A percentile compares a stretch with the other conserved stretches of the same genome.
These are phyloP conservation scores for Emergomyces africanus DNA, from an alignment of 2,329 filamentous ascomycete species.

Conservation along the genomic window DNA sequence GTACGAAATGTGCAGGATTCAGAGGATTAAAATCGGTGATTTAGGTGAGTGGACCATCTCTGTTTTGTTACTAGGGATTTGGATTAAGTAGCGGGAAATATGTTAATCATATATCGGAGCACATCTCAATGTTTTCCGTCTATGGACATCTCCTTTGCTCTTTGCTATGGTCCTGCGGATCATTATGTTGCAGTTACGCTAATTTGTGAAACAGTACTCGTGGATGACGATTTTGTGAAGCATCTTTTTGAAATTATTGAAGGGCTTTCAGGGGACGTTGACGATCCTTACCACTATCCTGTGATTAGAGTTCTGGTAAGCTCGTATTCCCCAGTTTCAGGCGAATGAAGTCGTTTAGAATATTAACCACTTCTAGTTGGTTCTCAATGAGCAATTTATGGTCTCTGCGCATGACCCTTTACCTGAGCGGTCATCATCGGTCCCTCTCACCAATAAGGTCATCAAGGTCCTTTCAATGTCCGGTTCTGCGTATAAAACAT, in stretches of 20 bases:
- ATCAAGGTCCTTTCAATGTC: slow-evolving; percentile 79
- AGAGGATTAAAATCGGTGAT: slow-evolving; percentile 65
- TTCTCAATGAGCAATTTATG: slow-evolving; percentile 98
- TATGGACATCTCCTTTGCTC: not conserved
- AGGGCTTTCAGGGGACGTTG: slow-evolving; percentile 68
- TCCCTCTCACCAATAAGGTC: slow-evolving; percentile 73
- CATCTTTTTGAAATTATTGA: slow-evolving; percentile 83
- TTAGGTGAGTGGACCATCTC: slow-evolving; percentile 44
- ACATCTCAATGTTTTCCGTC: not conserved
- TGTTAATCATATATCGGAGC: not conserved
- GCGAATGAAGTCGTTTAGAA: not conserved
- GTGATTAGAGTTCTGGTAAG: slow-evolving; percentile 83
- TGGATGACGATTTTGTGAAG: slow-evolving; percentile 66
- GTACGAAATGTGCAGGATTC: slow-evolving; percentile 94
- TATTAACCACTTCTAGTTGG: slow-evolving; percentile 47
- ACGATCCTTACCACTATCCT: slow-evolving; percentile 91
- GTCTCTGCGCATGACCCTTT: slow-evolving; percentile 50
- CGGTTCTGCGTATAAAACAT: slow-evolving; percentile 75
- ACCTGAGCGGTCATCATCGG: slow-evolving; percentile 24
- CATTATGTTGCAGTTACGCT: not conserved
- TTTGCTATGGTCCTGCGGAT: not conserved
- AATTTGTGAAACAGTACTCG: slow-evolving; percentile 3
- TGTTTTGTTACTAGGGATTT: not conserved
- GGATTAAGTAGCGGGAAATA: not conserved
- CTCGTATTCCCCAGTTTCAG: slow-evolving; percentile 22